Evolutionary conservation across 257 asterid species (phyloP).

Genomic region (Ilex aquifolium): DNA sequence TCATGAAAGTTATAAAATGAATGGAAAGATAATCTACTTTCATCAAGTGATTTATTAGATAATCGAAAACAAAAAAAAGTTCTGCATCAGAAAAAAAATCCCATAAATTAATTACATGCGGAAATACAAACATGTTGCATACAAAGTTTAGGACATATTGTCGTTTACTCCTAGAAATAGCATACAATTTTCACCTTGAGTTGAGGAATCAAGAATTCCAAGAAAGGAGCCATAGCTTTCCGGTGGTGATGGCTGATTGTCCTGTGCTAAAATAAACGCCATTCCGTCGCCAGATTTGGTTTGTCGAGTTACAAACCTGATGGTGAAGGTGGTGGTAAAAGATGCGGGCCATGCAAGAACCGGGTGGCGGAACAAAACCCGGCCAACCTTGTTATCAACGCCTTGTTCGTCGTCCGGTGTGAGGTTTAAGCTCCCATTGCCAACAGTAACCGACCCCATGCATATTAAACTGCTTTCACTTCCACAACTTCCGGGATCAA

Average conservation of each 20-base stretch:
- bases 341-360: constrained; percentile 53
- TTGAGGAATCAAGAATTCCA: constrained; percentile 62
- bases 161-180: neutral
- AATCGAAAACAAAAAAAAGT: no score
- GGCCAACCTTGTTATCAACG: constrained; percentile 25
- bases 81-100: no score
- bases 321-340: constrained; percentile 46
- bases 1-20: no score
- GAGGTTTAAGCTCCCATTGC: constrained; percentile 36
- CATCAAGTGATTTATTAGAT: no score
- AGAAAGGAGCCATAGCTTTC: constrained; percentile 57
- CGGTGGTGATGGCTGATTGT: constrained; percentile 47
- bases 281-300: constrained; percentile 54
- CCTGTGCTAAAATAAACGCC: constrained; percentile 53
- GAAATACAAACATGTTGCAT: no score
- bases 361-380: constrained; percentile 44
- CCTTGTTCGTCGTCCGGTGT: constrained; percentile 26
- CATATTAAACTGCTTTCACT: constrained; percentile 33
- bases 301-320: constrained; percentile 37
- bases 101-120: no score
- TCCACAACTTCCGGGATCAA: constrained; percentile 35
- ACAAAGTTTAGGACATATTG: no score
- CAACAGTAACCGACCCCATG: constrained; percentile 48
- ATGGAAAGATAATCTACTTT: no score
- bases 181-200: constrained; percentile 37